These are phyloP conservation scores for Neonectria faginata DNA, from an alignment of 2,329 filamentous ascomycete genomes.

Conservation along the genomic window DNA sequence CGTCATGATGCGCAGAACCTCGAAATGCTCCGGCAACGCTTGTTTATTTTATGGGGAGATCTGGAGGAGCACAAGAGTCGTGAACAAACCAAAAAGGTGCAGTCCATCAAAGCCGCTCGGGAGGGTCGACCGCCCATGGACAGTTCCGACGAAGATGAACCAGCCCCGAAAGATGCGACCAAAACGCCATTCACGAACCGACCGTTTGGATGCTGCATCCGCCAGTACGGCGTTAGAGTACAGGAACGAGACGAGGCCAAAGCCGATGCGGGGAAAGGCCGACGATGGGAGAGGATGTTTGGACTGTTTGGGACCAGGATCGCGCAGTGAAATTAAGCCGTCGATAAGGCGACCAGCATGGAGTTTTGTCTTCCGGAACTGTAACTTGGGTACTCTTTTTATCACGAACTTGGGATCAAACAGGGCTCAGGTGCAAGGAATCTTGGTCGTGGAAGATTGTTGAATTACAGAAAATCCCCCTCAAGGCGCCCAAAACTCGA, in stretches of 20 bases:
- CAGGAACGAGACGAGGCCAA: conserved; percentile 54
- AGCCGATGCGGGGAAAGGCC: conserved; percentile 58
- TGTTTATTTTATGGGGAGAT: conserved; percentile 88
- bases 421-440: conserved; percentile 19
- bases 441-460: conserved; percentile 19
- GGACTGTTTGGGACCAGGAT: conserved; percentile 75
- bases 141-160: conserved; percentile 50
- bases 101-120: conserved; percentile 41
- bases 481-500: conserved; percentile 30
- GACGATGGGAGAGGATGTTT: conserved; percentile 72
- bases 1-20: conserved; percentile 63
- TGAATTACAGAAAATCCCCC: conserved; percentile 34
- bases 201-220: conserved; percentile 77
- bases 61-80: conserved; percentile 75
- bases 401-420: conserved; percentile 1
- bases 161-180: conserved; percentile 12
- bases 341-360: background rate
- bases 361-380: conserved; percentile 8
- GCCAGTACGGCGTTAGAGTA: conserved; percentile 74
- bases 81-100: conserved; percentile 46
- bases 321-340: conserved; percentile 18
- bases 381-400: conserved; percentile 8
- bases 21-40: conserved; percentile 70
- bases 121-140: conserved; percentile 54
- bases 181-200: conserved; percentile 58